Evolutionary conservation across 2,329 filamentous ascomycete genomes (phyloP).

Genomic region (Chaetomiaceae sp.): DNA sequence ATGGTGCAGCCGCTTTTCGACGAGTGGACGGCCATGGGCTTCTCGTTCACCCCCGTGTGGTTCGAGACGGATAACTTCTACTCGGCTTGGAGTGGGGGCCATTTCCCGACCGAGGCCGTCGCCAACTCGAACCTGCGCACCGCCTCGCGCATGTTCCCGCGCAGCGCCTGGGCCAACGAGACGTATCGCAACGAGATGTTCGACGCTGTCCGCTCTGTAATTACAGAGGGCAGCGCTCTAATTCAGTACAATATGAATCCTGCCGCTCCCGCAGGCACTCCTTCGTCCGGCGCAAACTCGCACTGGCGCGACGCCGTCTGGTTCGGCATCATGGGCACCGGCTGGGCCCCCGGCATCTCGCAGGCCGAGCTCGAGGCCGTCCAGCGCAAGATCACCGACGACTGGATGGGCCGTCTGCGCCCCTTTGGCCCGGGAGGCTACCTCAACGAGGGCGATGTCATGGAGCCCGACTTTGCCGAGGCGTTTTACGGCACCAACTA

Average conservation of each 20-base stretch:
- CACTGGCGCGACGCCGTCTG: constrained; percentile 44
- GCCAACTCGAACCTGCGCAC: constrained; percentile 25
- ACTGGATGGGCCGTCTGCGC: constrained; percentile 30
- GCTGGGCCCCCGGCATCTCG: constrained; percentile 20
- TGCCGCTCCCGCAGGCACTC: constrained; percentile 27
- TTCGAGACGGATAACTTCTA: constrained; percentile 24
- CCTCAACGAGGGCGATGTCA: constrained; percentile 23
- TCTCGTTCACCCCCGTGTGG: constrained; percentile 22
- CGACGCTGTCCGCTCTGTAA: constrained; percentile 33
- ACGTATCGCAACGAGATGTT: constrained; percentile 27
- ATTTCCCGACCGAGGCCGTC: constrained; percentile 40
- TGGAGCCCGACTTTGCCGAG: constrained; percentile 21
- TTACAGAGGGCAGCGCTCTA: constrained; percentile 39
- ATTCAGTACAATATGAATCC: constrained; percentile 38
- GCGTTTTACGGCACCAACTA: constrained; percentile 25
- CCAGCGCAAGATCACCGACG: constrained; percentile 27
- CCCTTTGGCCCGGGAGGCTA: constrained; percentile 18
- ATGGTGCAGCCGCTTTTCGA: constrained; percentile 25
- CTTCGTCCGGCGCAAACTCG: constrained; percentile 43
- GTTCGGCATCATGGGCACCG: constrained; percentile 34
- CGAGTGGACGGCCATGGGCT: constrained; percentile 25
- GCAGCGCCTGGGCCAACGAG: constrained; percentile 19
- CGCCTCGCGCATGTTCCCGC: constrained; percentile 23
- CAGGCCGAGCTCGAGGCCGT: constrained; percentile 19
- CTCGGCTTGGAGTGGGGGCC: constrained; percentile 26